These are phyloP conservation scores for Spirogloea muscicola DNA, from an alignment of 139 green algal genomes.

Conservation along the genomic window DNA sequence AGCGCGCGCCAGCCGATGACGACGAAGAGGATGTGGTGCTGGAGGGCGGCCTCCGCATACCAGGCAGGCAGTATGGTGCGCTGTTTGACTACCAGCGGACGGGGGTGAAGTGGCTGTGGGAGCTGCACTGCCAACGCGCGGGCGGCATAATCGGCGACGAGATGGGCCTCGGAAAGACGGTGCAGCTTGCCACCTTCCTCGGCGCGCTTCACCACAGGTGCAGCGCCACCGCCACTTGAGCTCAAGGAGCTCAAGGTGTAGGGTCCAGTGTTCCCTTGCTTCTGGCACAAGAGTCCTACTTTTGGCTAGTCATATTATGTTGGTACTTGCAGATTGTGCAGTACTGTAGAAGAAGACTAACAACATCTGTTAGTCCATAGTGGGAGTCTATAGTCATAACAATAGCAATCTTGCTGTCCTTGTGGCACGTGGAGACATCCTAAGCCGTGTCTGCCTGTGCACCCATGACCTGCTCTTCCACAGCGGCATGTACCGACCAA, in stretches of 20 bases:
- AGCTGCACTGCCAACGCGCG: constrained; percentile 86
- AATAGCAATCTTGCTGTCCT: neutral
- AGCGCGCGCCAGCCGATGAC: no score
- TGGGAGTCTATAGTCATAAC: no score
- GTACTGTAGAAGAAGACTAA: no score
- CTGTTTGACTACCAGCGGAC: constrained; percentile 93
- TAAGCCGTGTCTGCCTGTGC: constrained; percentile 75
- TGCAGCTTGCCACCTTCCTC: constrained; percentile 52
- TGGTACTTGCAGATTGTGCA: no score
- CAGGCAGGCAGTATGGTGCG: constrained; percentile 55
- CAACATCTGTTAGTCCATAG: no score
- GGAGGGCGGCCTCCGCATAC: constrained; percentile 36
- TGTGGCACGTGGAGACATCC: neutral
- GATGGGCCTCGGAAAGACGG: constrained; percentile 89
- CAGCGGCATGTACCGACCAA: constrained; percentile 65
- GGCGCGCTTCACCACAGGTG: constrained; percentile 26
- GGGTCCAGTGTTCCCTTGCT: no score
- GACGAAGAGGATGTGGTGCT: constrained; percentile 47
- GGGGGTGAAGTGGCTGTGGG: constrained; percentile 96
- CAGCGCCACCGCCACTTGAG: no score
- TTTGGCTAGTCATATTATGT: no score
- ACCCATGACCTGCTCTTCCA: no score
- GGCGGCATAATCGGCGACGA: constrained; percentile 91
- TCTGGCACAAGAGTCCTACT: no score
- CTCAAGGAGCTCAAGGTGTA: no score